Percentiles rank a stretch among this genome's conserved stretches.
phyloP scores from a whole-genome alignment of 441 rosid species.

The Mallotus repandus region DNA sequence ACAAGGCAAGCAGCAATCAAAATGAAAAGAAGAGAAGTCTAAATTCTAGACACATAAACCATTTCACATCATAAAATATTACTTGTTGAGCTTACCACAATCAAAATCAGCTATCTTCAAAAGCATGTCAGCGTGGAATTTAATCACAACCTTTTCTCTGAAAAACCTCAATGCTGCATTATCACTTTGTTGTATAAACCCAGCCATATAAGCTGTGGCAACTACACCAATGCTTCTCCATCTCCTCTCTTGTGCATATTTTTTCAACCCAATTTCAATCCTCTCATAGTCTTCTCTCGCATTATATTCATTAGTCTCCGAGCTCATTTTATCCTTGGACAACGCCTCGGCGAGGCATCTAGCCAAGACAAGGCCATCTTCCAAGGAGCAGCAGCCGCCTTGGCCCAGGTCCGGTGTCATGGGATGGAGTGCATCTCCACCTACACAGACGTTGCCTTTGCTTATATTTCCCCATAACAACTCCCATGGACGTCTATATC shows the following conservation, averaged over 20 bases:
- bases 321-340: too few relatives aligned
- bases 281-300: slow-evolving; percentile 28
- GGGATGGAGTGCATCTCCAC: slow-evolving; percentile 79
- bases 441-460: slow-evolving; percentile 60
- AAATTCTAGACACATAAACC: too few relatives aligned
- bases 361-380: slow-evolving; percentile 39
- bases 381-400: slow-evolving; percentile 69
- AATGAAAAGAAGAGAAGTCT: too few relatives aligned
- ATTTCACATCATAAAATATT: too few relatives aligned
- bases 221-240: slow-evolving; percentile 78
- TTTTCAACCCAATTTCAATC: slow-evolving; percentile 50
- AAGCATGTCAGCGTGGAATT: slow-evolving; percentile 32
- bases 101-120: background rate
- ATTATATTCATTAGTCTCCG: background rate
- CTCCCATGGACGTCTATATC: slow-evolving; percentile 66
- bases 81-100: too few relatives aligned
- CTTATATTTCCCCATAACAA: slow-evolving; percentile 60
- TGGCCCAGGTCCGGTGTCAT: slow-evolving; percentile 77
- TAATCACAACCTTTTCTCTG: slow-evolving; percentile 39
- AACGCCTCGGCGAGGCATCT: background rate
- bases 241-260: slow-evolving; percentile 55
- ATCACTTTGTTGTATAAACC: slow-evolving; percentile 50
- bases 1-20: too few relatives aligned
- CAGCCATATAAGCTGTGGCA: slow-evolving; percentile 44
- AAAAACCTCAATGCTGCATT: slow-evolving; percentile 44